Conservation (phyloP, 1,284 basidiomycete species). For the Afroboletus lepidellus region DNA sequence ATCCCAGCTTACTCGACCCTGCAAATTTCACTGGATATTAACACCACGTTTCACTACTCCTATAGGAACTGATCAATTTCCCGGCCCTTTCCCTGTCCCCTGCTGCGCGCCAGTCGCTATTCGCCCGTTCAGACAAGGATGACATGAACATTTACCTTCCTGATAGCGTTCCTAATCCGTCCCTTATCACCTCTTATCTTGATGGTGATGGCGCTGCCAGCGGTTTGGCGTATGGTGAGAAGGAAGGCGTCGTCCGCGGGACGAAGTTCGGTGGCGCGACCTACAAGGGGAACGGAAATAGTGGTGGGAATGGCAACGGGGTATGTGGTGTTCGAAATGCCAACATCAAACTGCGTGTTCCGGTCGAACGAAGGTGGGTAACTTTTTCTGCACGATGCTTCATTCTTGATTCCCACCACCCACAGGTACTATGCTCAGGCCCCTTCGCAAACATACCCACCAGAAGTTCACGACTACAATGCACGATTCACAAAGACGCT, state of each 20-base stretch:
- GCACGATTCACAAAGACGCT: constrained; percentile 85
- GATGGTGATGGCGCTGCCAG: constrained; percentile 19
- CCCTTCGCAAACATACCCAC: constrained; percentile 76
- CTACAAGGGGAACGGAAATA: constrained; percentile 26
- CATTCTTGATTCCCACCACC: not conserved
- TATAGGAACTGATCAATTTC: constrained; percentile 84
- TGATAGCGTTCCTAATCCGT: constrained; percentile 71
- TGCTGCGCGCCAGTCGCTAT: constrained; percentile 68
- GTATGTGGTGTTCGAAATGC: constrained; percentile 33
- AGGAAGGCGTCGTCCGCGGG: constrained; percentile 12
- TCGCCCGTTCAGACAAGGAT: constrained; percentile 42
- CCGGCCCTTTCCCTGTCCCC: constrained; percentile 71
- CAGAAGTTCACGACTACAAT: constrained; percentile 94
- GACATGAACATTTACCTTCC: constrained; percentile 44
- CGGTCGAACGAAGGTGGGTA: constrained; percentile 66
- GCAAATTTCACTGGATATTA: not conserved
- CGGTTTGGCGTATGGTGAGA: constrained; percentile 11
- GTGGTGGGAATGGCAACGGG: constrained; percentile 32
- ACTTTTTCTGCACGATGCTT: constrained; percentile 2
- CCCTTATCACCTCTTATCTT: constrained; percentile 35
- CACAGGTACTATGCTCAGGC: constrained; percentile 84
- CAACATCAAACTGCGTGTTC: constrained; percentile 63
- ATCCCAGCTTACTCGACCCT: not conserved
- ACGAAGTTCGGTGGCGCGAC: constrained; percentile 14
- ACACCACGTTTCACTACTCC: not conserved